Base-by-base conservation (phyloP, 2,329 filamentous ascomycete genomes). In the Mollisia scopiformis region DNA sequence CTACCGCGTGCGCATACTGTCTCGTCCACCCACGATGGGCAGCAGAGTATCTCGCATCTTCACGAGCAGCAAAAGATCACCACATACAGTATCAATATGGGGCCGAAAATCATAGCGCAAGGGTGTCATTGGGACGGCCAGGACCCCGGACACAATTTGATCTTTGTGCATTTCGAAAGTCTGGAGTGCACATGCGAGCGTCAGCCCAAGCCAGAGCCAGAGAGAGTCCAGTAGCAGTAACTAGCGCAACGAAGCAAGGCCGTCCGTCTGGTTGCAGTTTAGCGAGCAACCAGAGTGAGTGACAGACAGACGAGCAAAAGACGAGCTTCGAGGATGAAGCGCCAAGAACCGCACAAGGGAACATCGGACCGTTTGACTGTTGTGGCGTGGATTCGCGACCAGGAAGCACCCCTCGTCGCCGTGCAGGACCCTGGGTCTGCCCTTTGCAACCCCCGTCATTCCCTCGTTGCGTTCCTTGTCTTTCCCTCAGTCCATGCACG, bases 341-440 rank as follows among this genome's bases (percentile, higher is more conserved):
- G 21, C 50, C 11, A 31, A 21, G 25, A n/a, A n/a, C n/a, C n/a
- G 57, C 41, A 27, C 11, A 13, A 47, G 43, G 66, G 66, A 69
- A 68, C 57, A 67, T 67, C 66, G 66, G 66, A 69, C 66, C 66
- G 66, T 66, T 67, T 67, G 62, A 50, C 49, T 55, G 47, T 39
- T 56, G 31, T 58, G 62, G 65, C 62, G 66, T 62, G 62, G 60
- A 55, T 60, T 43, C 43, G 28, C 55, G 46, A 63, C 62, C 61
- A 63, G 59, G 59, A 49, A 57, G 41, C 47, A 52, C 59, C 60
- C 47, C 30, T 51, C 52, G 52, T 27, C 33, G 28, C 23, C 43
- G 47, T 47, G 50, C 49, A 58, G 37, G 57, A 58, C 57, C 49
- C 57, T 58, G n/a, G n/a, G n/a, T n/a, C n/a, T n/a, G n/a, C n/a